phyloP scores from a whole-genome alignment of 2,329 filamentous ascomycete species.

The Plenodomus tracheiphilus region DNA sequence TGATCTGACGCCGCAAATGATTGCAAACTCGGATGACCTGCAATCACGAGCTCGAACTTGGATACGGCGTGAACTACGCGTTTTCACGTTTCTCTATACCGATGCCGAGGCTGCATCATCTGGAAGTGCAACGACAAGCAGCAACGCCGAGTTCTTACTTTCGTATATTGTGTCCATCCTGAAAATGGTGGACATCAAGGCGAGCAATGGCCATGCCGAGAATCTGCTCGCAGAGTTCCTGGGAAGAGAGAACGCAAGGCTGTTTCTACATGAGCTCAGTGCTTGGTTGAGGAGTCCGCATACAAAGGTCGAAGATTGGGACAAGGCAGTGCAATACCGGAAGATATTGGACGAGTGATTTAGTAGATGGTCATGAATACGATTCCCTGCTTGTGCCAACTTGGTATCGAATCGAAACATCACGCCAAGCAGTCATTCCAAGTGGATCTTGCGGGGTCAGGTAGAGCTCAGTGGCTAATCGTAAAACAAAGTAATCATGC shows the following conservation, averaged over 20 bases:
- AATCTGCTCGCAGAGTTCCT: conserved; percentile 78
- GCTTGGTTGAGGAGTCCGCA: conserved; percentile 84
- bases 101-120: conserved; percentile 23
- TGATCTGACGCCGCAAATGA: conserved; percentile 69
- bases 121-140: conserved; percentile 47
- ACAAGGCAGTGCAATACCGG: conserved; percentile 74
- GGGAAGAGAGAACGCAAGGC: conserved; percentile 69
- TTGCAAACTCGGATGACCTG: conserved; percentile 67
- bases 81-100: conserved; percentile 73
- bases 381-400: too few relatives aligned
- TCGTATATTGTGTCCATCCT: conserved; percentile 85
- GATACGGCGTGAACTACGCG: conserved; percentile 79
- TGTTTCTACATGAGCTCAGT: conserved; percentile 85
- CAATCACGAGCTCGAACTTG: conserved; percentile 78
- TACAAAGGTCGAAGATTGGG: conserved; percentile 73
- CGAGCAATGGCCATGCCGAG: conserved; percentile 76
- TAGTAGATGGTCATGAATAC: not conserved
- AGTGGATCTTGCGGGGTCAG: too few relatives aligned
- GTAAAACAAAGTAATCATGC: too few relatives aligned
- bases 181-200: conserved; percentile 80
- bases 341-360: conserved; percentile 10
- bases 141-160: conserved; percentile 80
- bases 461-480: too few relatives aligned
- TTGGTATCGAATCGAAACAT: too few relatives aligned
- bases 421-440: too few relatives aligned